phyloP scores from a whole-genome alignment of 106 monocot species.

The Acanthochlamys bracteata region DNA sequence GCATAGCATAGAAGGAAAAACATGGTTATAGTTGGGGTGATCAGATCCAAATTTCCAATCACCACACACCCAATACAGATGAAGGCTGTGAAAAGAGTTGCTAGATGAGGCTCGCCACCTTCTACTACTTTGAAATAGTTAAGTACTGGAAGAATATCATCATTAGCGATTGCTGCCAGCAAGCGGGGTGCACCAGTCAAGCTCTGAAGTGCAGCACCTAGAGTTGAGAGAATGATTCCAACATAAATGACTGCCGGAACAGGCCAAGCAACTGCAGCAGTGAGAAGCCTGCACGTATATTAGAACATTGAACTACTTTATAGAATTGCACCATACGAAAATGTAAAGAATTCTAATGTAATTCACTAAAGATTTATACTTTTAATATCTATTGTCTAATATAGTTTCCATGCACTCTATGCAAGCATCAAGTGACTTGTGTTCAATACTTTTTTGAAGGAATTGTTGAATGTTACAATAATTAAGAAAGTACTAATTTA shows the following conservation, averaged over 20 bases:
- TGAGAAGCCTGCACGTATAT: slow-evolving; percentile 59
- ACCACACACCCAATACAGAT: slow-evolving; percentile 85
- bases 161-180: slow-evolving; percentile 95
- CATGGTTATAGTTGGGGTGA: slow-evolving; percentile 97
- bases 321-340: too few relatives aligned
- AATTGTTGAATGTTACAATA: too few relatives aligned
- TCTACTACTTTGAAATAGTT: slow-evolving; percentile 86
- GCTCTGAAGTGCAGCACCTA: slow-evolving; percentile 92
- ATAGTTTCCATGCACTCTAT: too few relatives aligned
- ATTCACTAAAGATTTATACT: too few relatives aligned
- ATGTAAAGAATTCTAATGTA: too few relatives aligned
- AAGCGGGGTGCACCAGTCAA: slow-evolving; percentile 93
- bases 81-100: slow-evolving; percentile 91
- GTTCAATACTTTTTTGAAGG: too few relatives aligned
- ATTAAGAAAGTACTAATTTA: too few relatives aligned
- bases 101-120: slow-evolving; percentile 74
- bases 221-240: slow-evolving; percentile 90
- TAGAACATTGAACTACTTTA: neutral
- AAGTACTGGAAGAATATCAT: slow-evolving; percentile 95
- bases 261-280: slow-evolving; percentile 92
- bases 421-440: too few relatives aligned
- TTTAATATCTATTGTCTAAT: too few relatives aligned
- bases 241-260: slow-evolving; percentile 79
- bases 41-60: slow-evolving; percentile 91
- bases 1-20: slow-evolving; percentile 94